These are phyloP conservation scores for Hippophae gyantsensis DNA, from an alignment of 306 rosid species.

Conservation along the genomic window DNA sequence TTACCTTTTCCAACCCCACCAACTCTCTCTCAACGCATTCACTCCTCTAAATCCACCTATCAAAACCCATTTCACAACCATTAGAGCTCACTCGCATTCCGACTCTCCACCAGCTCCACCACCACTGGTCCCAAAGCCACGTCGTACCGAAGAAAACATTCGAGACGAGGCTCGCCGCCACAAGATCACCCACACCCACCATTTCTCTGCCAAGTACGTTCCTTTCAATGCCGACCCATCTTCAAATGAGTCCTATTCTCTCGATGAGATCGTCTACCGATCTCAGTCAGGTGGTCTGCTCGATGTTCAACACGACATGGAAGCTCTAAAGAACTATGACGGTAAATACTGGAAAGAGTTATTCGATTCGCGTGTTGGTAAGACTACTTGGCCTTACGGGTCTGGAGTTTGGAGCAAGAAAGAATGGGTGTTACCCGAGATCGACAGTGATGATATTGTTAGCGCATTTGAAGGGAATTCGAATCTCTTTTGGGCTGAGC, in stretches of 20 bases:
- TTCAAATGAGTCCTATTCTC: slow-evolving; percentile 59
- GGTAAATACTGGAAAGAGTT: slow-evolving; percentile 70
- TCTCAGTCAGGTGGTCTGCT: slow-evolving; percentile 69
- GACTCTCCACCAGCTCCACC: slow-evolving; percentile 1
- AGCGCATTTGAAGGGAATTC: slow-evolving; percentile 76
- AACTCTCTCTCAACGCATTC: slow-evolving; percentile 16
- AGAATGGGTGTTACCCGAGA: slow-evolving; percentile 80
- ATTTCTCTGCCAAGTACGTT: slow-evolving; percentile 68
- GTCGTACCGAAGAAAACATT: slow-evolving; percentile 58
- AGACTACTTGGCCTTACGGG: slow-evolving; percentile 82
- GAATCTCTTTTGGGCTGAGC: slow-evolving; percentile 86
- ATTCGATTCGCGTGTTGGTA: slow-evolving; percentile 68
- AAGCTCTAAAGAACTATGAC: slow-evolving; percentile 51
- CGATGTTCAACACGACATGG: slow-evolving; percentile 65
- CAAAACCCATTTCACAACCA: slow-evolving; percentile 16
- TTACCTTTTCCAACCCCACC: slow-evolving; percentile 26
- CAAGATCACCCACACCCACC: slow-evolving; percentile 33
- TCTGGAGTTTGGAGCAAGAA: slow-evolving; percentile 88
- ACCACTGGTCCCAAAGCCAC: slow-evolving; percentile 15
- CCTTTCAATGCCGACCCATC: slow-evolving; percentile 56
- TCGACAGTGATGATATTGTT: slow-evolving; percentile 56
- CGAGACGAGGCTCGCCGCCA: slow-evolving; percentile 72
- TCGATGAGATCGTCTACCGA: slow-evolving; percentile 75
- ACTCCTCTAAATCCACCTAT: slow-evolving; percentile 4
- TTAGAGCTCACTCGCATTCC: slow-evolving; percentile 14